Base-by-base conservation (phyloP, 2,329 filamentous ascomycete genomes). In the Lomentospora prolificans region DNA sequence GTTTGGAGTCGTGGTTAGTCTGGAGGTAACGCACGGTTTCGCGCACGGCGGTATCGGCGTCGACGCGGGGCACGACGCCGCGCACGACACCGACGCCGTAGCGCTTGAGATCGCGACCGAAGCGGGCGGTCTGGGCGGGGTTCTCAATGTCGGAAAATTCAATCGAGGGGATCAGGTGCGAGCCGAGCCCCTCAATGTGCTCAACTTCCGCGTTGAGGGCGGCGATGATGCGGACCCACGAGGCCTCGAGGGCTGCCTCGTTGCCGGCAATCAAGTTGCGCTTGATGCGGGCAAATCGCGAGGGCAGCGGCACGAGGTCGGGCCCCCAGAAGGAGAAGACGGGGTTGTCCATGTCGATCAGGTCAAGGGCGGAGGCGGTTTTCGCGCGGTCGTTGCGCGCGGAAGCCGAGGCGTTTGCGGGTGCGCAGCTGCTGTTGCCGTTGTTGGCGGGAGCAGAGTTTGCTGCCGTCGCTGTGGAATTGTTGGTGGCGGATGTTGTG, bases 41-140 rank as follows among this genome's bases (percentile, higher is more conserved):
- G 50, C 75, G 72, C 62, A 87, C 84, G 65, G 80, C 79, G 25
- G 70, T 69, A 56, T 81, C 72, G 9, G 82, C 82, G 61, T 82
- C 76, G 4, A 69, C 64, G 28, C 74, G 71, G 9, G 82, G 77
- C 2, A 89, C 70, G 39, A 86, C 84, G 60, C 82, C 81, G 57
- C 83, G 78, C 25, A 89, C 75, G 19, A 89, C 78, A 41, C 81
- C 84, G 9, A 83, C 78, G 54, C 85, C 85, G 44, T 84, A 78
- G 62, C 82, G 81, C 51, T 57, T 57, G 24, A 58, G 56, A 25
- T 51, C 51, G 12, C 44, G 46, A 14, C 52, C 44, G 31, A 57
- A 57, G 25, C 46, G 30, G 10, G 51, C 22, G 9, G 51, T 54
- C 33, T 57, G 56, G 4, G 52, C 68, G 3, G 70, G 60, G 62